Percentiles rank a stretch among this genome's conserved stretches.
Conservation (phyloP, 495 filamentous ascomycete species). For the Xylaria flabelliformis region DNA sequence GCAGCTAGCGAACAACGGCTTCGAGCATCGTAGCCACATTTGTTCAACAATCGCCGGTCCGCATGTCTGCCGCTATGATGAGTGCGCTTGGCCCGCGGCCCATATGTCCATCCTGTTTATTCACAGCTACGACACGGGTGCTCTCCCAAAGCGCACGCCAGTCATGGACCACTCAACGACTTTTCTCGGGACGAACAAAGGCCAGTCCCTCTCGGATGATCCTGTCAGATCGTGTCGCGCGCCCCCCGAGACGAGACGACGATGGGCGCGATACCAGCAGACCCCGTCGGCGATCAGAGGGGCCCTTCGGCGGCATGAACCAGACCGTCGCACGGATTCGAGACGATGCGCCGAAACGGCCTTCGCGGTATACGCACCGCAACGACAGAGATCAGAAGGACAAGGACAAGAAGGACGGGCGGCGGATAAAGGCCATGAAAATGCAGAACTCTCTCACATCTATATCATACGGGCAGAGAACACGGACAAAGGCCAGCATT, state of each 20-base stretch:
- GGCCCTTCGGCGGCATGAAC: constrained; percentile 84
- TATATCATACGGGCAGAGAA: constrained; percentile 74
- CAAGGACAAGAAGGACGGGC: constrained; percentile 43
- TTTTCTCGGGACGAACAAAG: constrained; percentile 44
- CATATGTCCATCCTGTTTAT: constrained; percentile 41
- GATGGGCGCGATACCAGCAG: constrained; percentile 43
- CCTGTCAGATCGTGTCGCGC: constrained; percentile 73
- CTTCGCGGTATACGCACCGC: constrained; percentile 33
- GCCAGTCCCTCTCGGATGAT: constrained; percentile 73
- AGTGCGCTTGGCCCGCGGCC: constrained; percentile 32
- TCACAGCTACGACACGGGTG: constrained; percentile 24
- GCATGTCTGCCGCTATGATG: constrained; percentile 27
- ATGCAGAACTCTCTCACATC: constrained; percentile 84
- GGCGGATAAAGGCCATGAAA: constrained; percentile 79
- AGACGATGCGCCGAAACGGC: constrained; percentile 44
- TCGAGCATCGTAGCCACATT: not conserved
- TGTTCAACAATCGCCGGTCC: not conserved
- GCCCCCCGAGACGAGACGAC: constrained; percentile 53
- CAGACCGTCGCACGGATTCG: constrained; percentile 59
- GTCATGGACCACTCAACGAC: constrained; percentile 46
- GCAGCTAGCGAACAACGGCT: not conserved
- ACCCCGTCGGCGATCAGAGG: constrained; percentile 49
- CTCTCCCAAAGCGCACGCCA: constrained; percentile 26
- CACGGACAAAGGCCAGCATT: constrained; percentile 72
- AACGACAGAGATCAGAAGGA: constrained; percentile 40